Base-by-base conservation (phyloP, 2,329 filamentous ascomycete species). In the Tetracladium maxilliforme region DNA sequence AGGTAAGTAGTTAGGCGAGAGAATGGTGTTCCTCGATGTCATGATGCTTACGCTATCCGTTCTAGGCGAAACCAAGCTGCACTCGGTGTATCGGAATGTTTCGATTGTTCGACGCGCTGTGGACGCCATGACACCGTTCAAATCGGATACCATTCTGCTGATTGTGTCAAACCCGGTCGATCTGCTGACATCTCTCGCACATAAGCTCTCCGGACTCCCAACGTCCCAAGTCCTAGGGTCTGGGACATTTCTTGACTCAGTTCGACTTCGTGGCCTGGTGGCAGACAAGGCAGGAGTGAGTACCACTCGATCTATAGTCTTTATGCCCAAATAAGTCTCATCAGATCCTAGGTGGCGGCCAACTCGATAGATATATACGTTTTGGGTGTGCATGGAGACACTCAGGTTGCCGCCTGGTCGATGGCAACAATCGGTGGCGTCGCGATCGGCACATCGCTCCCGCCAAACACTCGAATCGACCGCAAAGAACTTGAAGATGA, bases 101-200 rank as follows among this genome's bases (percentile, higher is more conserved):
- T 48, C 49, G 13, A 61, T 66, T 23, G 38, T 67, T 14, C 46
- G 48, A 5, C 54, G 47, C n/a, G 54, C 60, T 10, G 49, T 66
- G 16, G 41, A 48, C 4, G 47, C 48, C 17, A 63, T 68, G 53
- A 48, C 47, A 9, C 60, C 61, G 1, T 58, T 68, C 28, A 46
- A 44, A 14, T 40, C 49, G 4, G 49, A 62, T 27, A 48, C 60
- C 0, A 53, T 69, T 16, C 37, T 68, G 0, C 42, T 69, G 2
- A 41, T 67, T 2, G 60, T 67, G 4, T 53, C 64, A 3, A 66
- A 67, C 37, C 64, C 64, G 1, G 61, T 68, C 12, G 64, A 69
- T 35, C 45, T 68, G 15, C 44, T 68, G 17, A 65, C 64, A 2
- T 54, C 56, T 22, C 51, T 66, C 25, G 58, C 56, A 4, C 51